Evolutionary conservation across 1,284 basidiomycete genomes (phyloP).

Genomic region (Boletellus deceptivus): DNA sequence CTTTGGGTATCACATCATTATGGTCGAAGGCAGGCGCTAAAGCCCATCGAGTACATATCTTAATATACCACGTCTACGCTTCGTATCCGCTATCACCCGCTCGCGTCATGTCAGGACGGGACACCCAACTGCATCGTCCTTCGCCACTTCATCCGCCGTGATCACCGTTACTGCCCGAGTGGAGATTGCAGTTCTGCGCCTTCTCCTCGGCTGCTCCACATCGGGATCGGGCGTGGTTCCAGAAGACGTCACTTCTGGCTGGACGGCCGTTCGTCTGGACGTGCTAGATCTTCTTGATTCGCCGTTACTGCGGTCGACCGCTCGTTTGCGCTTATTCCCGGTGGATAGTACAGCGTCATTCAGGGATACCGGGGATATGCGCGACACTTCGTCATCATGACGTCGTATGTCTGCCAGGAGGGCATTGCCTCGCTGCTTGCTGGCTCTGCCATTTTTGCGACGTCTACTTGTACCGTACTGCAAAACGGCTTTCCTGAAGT

Average conservation of each 20-base stretch:
- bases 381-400: conserved; percentile 67
- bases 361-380: conserved; percentile 34
- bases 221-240: conserved; percentile 64
- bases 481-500: conserved; percentile 77
- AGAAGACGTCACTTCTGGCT: conserved; percentile 43
- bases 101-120: conserved; percentile 20
- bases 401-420: conserved; percentile 74
- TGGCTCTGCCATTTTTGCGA: conserved; percentile 54
- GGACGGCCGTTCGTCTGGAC: conserved; percentile 39
- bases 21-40: conserved; percentile 80
- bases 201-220: conserved; percentile 48
- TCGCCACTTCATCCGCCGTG: conserved; percentile 37
- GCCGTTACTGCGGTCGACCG: conserved; percentile 29
- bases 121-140: conserved; percentile 35
- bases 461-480: conserved; percentile 65
- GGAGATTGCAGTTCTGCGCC: conserved; percentile 34
- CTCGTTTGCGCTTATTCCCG: conserved; percentile 34
- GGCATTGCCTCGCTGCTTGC: conserved; percentile 75
- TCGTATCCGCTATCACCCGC: not conserved
- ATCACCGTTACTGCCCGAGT: conserved; percentile 36
- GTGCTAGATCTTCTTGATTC: conserved; percentile 33
- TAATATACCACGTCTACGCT: conserved; percentile 20
- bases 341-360: conserved; percentile 30
- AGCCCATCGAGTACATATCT: conserved; percentile 19
- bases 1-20: conserved; percentile 85